Percentiles rank a stretch among this genome's conserved stretches.
phyloP scores from a whole-genome alignment of 2,329 filamentous ascomycete genomes.

The Exophiala bonariae region DNA sequence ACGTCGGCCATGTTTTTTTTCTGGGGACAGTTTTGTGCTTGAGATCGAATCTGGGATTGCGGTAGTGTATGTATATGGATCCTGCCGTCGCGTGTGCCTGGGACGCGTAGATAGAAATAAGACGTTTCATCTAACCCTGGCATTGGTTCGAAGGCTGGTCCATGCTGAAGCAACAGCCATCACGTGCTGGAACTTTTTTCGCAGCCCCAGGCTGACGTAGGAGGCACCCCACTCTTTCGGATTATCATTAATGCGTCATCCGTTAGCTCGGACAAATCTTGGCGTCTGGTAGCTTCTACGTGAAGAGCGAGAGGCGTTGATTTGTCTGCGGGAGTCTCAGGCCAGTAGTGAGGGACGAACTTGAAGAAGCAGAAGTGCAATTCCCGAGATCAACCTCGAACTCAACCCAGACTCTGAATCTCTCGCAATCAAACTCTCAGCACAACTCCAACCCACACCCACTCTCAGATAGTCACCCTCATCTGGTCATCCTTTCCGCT shows the following conservation, averaged over 20 bases:
- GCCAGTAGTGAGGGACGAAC: too few species aligned
- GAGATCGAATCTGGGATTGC: too few species aligned
- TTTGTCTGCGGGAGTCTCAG: too few species aligned
- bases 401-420: neutral
- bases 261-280: conserved; percentile 1
- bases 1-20: conserved; percentile 70
- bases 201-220: neutral
- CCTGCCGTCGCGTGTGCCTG: too few species aligned
- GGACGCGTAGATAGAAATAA: too few species aligned
- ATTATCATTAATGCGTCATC: neutral
- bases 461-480: neutral
- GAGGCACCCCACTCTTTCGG: neutral
- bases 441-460: too few species aligned
- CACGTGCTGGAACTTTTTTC: neutral
- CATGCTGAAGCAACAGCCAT: neutral
- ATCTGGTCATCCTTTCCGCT: neutral
- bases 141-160: neutral
- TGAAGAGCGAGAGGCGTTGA: too few species aligned
- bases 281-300: conserved; percentile 7
- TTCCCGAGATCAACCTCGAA: neutral
- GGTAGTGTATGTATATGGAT: too few species aligned
- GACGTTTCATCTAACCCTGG: too few species aligned
- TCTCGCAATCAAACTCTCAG: neutral
- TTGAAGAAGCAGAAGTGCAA: too few species aligned
- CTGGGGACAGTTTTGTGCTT: too few species aligned